A percentile compares a stretch with the other conserved stretches of the same genome.
These are phyloP conservation scores for Aegle marmelos DNA, from an alignment of 345 rosid genomes.

Conservation along the genomic window DNA sequence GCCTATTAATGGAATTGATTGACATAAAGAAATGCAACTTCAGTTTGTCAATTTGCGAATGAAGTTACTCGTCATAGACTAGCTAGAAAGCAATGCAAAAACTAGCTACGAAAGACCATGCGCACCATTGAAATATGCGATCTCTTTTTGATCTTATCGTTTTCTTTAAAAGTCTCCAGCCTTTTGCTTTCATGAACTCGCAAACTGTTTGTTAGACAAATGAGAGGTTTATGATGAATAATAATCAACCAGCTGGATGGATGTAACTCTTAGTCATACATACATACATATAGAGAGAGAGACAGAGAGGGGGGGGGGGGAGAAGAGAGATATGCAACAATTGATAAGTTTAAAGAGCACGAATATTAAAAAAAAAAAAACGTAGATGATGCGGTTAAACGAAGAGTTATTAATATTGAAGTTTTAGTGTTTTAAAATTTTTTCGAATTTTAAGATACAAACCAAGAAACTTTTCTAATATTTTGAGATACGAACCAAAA, in stretches of 20 bases:
- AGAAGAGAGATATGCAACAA: no score
- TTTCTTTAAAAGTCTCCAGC: constrained; percentile 11
- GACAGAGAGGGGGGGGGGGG: no score
- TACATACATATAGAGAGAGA: no score
- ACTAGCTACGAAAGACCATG: neutral
- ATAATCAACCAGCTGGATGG: neutral
- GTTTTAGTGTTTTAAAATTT: no score
- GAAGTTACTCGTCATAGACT: neutral
- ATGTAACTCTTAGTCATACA: neutral
- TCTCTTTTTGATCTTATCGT: constrained; percentile 11
- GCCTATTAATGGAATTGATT: constrained; percentile 9
- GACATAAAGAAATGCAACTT: constrained; percentile 4
- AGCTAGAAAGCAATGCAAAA: neutral
- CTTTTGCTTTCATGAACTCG: constrained; percentile 11
- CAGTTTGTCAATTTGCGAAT: constrained; percentile 21
- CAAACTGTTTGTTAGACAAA: neutral
- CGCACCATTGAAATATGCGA: neutral
- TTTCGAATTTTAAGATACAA: no score
- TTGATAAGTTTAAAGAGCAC: no score
- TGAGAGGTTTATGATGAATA: constrained; percentile 7
- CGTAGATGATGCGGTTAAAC: no score
- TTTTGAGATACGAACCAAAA: no score
- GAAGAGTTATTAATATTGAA: no score
- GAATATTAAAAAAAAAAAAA: no score
- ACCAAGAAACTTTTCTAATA: no score